These are phyloP conservation scores for Termitomyces heimii DNA, from an alignment of 768 basidiomycete genomes.

Conservation along the genomic window DNA sequence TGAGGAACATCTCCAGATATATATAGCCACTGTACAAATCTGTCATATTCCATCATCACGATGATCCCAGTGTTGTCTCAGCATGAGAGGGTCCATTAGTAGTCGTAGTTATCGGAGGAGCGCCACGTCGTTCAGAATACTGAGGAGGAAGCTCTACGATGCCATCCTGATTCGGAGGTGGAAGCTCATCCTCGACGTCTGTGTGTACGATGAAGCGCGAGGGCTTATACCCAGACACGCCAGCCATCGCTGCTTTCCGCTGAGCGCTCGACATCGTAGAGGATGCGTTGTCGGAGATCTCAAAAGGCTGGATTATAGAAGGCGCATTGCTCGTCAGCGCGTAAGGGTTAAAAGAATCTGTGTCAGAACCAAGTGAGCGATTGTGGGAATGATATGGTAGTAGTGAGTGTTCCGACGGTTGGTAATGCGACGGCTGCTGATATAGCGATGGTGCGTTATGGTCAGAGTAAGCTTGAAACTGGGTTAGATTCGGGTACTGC, in stretches of 20 bases:
- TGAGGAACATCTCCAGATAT: neutral
- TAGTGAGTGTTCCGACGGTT: conserved; percentile 8
- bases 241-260: conserved; percentile 54
- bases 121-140: conserved; percentile 49
- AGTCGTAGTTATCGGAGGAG: conserved; percentile 1
- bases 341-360: conserved; percentile 21
- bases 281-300: conserved; percentile 14
- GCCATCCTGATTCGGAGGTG: conserved; percentile 38
- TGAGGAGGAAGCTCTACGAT: conserved; percentile 74
- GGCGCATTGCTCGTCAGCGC: conserved; percentile 12
- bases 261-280: conserved; percentile 31
- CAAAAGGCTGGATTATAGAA: conserved; percentile 17
- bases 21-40: neutral
- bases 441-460: conserved; percentile 18
- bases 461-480: conserved; percentile 13
- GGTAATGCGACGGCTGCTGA: conserved; percentile 12
- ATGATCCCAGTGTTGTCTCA: neutral
- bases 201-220: conserved; percentile 63
- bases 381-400: conserved; percentile 19
- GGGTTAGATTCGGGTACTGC: conserved; percentile 6
- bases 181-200: conserved; percentile 54
- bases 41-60: neutral
- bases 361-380: conserved; percentile 13
- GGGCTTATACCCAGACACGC: conserved; percentile 31
- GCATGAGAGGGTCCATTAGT: conserved; percentile 1